These are phyloP conservation scores for Amphichorda felina DNA, from an alignment of 2,329 filamentous ascomycete genomes.

Conservation along the genomic window DNA sequence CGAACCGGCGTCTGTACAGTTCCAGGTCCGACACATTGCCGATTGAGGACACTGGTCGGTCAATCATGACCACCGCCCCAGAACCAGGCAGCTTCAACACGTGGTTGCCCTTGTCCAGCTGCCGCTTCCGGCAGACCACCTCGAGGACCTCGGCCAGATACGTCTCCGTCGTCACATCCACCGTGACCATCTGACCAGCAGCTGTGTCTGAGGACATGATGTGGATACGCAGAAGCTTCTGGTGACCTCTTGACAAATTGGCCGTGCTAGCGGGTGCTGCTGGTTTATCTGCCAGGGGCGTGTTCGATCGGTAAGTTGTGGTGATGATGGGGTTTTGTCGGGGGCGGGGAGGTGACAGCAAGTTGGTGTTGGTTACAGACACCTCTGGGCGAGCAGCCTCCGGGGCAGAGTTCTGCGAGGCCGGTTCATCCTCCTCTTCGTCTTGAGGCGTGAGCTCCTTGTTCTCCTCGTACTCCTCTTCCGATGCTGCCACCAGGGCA, in stretches of 20 bases:
- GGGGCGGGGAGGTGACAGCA: conserved; percentile 19
- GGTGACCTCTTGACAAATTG: conserved; percentile 44
- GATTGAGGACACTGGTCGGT: conserved; percentile 69
- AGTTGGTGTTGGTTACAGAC: conserved; percentile 14
- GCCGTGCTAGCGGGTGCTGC: conserved; percentile 29
- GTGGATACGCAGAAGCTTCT: conserved; percentile 61
- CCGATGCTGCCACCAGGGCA: conserved; percentile 61
- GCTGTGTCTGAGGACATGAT: conserved; percentile 58
- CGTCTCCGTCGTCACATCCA: conserved; percentile 70
- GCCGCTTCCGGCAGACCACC: conserved; percentile 62
- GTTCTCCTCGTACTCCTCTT: conserved; percentile 57
- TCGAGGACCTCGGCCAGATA: conserved; percentile 77
- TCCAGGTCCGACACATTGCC: conserved; percentile 67
- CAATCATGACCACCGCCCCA: conserved; percentile 62
- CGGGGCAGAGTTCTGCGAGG: conserved; percentile 3
- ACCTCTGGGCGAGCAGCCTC: conserved; percentile 22
- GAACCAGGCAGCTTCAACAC: conserved; percentile 68
- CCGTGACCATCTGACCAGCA: conserved; percentile 60
- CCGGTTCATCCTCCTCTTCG: conserved; percentile 33
- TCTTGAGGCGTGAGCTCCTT: conserved; percentile 56
- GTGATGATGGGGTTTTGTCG: conserved; percentile 49
- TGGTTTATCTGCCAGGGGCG: conserved; percentile 43
- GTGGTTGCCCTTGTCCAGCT: conserved; percentile 68
- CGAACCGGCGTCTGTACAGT: conserved; percentile 62
- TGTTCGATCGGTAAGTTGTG: conserved; percentile 44